A percentile compares a stretch with the other conserved stretches of the same genome.
Evolutionary conservation across 2,329 filamentous ascomycete genomes (phyloP).

Genomic region (Botrytis aclada): DNA sequence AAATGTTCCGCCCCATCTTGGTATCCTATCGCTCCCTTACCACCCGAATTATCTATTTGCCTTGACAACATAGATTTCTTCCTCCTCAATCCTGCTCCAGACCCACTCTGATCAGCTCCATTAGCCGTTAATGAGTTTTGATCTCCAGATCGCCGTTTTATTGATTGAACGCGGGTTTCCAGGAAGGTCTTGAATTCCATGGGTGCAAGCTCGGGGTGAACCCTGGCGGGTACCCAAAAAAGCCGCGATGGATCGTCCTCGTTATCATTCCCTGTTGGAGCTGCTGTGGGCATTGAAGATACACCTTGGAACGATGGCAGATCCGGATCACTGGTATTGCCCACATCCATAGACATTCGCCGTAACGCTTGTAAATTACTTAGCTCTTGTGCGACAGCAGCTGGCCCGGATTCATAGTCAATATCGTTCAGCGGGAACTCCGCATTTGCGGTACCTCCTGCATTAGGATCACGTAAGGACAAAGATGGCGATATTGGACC

Average conservation of each 20-base stretch:
- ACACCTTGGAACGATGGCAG: constrained; percentile 68
- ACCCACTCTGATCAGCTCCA: constrained; percentile 52
- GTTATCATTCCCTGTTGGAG: constrained; percentile 70
- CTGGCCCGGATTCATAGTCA: constrained; percentile 71
- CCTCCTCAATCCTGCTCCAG: constrained; percentile 62
- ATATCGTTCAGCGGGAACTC: constrained; percentile 68
- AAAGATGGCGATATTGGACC: constrained; percentile 42
- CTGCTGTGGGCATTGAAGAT: constrained; percentile 65
- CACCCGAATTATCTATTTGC: constrained; percentile 74
- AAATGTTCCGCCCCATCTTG: constrained; percentile 80
- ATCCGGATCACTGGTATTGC: constrained; percentile 64
- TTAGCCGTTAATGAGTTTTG: constrained; percentile 58
- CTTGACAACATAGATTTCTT: constrained; percentile 96
- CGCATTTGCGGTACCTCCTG: constrained; percentile 52
- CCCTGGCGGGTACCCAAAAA: constrained; percentile 91
- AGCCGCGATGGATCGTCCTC: constrained; percentile 85
- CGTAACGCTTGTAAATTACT: constrained; percentile 71
- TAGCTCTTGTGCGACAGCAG: constrained; percentile 68
- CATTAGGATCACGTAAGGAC: constrained; percentile 39
- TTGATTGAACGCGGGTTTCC: constrained; percentile 87
- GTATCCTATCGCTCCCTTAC: constrained; percentile 60
- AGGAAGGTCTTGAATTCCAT: constrained; percentile 96
- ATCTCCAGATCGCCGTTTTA: constrained; percentile 80
- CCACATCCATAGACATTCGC: constrained; percentile 75
- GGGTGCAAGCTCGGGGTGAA: constrained; percentile 92